phyloP scores from a whole-genome alignment of 768 basidiomycete species.

The Phaffia australis region DNA sequence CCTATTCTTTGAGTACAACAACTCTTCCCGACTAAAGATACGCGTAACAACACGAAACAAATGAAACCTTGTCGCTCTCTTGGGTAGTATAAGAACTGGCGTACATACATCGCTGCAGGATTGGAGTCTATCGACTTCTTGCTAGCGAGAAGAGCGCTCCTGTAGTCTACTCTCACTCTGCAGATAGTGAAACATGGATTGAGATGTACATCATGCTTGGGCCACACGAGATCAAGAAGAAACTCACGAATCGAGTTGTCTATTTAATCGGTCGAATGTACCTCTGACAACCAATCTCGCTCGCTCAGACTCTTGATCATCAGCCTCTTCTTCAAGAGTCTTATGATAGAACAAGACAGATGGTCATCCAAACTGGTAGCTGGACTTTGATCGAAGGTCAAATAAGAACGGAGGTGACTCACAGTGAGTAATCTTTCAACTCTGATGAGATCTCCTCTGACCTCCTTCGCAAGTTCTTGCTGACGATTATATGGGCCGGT shows the following conservation, averaged over 20 bases:
- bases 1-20: slow-evolving; percentile 12
- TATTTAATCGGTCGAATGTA: slow-evolving; percentile 28
- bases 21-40: slow-evolving; percentile 11
- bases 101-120: slow-evolving; percentile 9
- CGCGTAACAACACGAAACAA: not conserved
- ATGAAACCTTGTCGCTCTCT: not conserved
- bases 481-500: slow-evolving; percentile 59
- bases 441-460: slow-evolving; percentile 61
- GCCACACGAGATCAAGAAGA: not conserved
- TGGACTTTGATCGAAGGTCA: too few relatives aligned
- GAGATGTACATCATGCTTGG: not conserved
- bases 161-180: slow-evolving; percentile 54
- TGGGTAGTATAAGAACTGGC: not conserved
- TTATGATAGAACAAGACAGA: not conserved
- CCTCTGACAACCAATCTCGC: slow-evolving; percentile 43
- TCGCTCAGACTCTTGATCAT: slow-evolving; percentile 54
- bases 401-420: not conserved
- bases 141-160: slow-evolving; percentile 59
- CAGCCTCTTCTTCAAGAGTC: slow-evolving; percentile 53
- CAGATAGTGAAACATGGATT: not conserved
- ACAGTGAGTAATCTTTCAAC: slow-evolving; percentile 51
- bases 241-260: slow-evolving; percentile 41
- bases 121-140: slow-evolving; percentile 57
- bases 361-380: not conserved
- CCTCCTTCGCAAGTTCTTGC: slow-evolving; percentile 60